A percentile compares a stretch with the other conserved stretches of the same genome.
Conservation (phyloP, 805 yeast species). For the Wickerhamomyces rabaulensis region DNA sequence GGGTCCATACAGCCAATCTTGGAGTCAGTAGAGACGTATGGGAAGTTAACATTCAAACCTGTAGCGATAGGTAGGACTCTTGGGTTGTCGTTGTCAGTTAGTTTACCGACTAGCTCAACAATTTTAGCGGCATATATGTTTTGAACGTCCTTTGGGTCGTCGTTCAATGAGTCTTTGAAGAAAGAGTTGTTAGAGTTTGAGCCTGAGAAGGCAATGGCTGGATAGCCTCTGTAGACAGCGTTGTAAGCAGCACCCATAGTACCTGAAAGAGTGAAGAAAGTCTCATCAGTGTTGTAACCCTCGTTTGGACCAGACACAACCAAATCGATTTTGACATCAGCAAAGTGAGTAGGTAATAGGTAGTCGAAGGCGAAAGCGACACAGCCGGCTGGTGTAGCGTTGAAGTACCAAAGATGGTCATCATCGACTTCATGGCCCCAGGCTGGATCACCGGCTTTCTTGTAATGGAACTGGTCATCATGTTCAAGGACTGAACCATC, state of each 20-base stretch:
- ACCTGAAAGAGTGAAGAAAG: constrained; percentile 40
- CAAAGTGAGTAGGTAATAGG: constrained; percentile 39
- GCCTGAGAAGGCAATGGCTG: constrained; percentile 48
- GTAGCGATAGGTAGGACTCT: constrained; percentile 37
- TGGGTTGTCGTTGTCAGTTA: constrained; percentile 32
- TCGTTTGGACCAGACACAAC: constrained; percentile 51
- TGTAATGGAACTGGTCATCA: constrained; percentile 44
- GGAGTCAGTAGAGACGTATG: constrained; percentile 38
- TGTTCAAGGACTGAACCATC: constrained; percentile 30
- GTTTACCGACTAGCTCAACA: constrained; percentile 32
- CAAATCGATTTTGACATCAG: constrained; percentile 39
- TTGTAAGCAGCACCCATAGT: constrained; percentile 48
- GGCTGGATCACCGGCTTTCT: constrained; percentile 43
- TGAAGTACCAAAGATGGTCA: constrained; percentile 45
- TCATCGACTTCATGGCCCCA: constrained; percentile 48
- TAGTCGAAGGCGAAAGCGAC: constrained; percentile 44
- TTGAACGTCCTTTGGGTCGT: constrained; percentile 34
- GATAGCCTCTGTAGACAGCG: constrained; percentile 41
- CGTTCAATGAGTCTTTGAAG: constrained; percentile 34
- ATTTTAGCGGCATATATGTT: constrained; percentile 40
- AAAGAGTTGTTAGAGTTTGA: constrained; percentile 43
- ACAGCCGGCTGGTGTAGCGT: constrained; percentile 52
- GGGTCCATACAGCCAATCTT: constrained; percentile 35
- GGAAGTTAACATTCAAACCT: constrained; percentile 46
- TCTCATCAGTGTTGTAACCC: constrained; percentile 39